A percentile compares a stretch with the other conserved stretches of the same genome.
These are phyloP conservation scores for Phytophthora aleatoria DNA, from an alignment of 352 stramenopile genomes.

Conservation along the genomic window DNA sequence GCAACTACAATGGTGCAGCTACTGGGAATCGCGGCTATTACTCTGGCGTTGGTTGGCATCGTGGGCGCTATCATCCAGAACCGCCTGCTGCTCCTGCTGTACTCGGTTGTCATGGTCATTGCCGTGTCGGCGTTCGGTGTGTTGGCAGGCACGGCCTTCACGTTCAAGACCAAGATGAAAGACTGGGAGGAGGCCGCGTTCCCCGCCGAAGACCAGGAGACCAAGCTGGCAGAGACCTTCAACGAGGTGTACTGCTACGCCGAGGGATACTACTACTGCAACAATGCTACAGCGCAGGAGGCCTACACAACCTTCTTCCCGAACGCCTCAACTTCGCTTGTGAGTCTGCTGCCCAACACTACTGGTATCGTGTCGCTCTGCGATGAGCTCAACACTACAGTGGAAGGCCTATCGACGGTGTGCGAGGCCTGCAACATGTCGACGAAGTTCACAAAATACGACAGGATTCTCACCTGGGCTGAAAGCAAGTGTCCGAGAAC, in stretches of 20 bases:
- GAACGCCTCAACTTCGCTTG: slow-evolving; percentile 37
- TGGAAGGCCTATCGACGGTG: slow-evolving; percentile 47
- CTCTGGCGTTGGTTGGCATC: slow-evolving; percentile 65
- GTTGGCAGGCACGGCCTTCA: slow-evolving; percentile 67
- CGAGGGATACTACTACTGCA: slow-evolving; percentile 84
- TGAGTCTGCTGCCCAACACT: slow-evolving; percentile 59
- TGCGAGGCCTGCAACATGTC: slow-evolving; percentile 65
- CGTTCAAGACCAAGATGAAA: slow-evolving; percentile 74
- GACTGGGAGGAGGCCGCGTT: slow-evolving; percentile 61
- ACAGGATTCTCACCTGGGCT: slow-evolving; percentile 72
- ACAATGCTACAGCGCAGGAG: slow-evolving; percentile 68
- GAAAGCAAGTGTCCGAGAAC: slow-evolving; percentile 67
- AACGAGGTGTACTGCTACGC: slow-evolving; percentile 88
- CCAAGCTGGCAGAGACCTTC: slow-evolving; percentile 67
- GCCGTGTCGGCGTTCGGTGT: slow-evolving; percentile 78
- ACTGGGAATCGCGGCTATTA: slow-evolving; percentile 61
- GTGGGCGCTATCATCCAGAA: slow-evolving; percentile 70
- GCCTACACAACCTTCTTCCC: slow-evolving; percentile 70
- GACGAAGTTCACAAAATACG: slow-evolving; percentile 62
- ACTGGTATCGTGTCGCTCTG: slow-evolving; percentile 68
- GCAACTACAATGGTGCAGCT: slow-evolving; percentile 54
- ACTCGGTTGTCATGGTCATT: slow-evolving; percentile 71
- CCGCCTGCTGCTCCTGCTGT: slow-evolving; percentile 72
- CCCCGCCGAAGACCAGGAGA: slow-evolving; percentile 59
- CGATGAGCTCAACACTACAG: slow-evolving; percentile 29